Evolutionary conservation across 345 rosid species (phyloP).

Genomic region (Salix arbutifolia): DNA sequence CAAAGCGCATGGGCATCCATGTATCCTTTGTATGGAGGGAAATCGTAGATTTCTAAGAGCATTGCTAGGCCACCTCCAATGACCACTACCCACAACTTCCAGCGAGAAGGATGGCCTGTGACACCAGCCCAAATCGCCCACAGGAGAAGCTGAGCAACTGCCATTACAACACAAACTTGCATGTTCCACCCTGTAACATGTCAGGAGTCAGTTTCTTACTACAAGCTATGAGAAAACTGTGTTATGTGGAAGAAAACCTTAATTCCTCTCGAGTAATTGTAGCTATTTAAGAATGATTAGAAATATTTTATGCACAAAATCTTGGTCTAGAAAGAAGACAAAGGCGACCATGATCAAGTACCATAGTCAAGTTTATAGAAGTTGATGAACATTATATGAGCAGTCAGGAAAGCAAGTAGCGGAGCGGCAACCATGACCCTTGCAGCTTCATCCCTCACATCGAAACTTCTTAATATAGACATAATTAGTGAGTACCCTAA

Average conservation of each 20-base stretch:
- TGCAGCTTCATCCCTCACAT: slow-evolving; percentile 66
- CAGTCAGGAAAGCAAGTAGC: slow-evolving; percentile 65
- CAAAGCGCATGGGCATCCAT: slow-evolving; percentile 77
- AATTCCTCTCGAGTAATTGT: not conserved
- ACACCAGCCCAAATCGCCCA: slow-evolving; percentile 88
- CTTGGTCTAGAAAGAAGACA: not conserved
- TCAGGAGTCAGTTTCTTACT: not conserved
- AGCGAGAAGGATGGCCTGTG: slow-evolving; percentile 63
- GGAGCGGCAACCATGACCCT: slow-evolving; percentile 89
- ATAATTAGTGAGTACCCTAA: slow-evolving; percentile 64
- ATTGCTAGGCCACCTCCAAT: slow-evolving; percentile 45
- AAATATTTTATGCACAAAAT: not conserved
- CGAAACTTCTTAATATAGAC: slow-evolving; percentile 60
- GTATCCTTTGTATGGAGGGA: slow-evolving; percentile 66
- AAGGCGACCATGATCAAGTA: slow-evolving; percentile 16
- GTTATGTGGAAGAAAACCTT: not conserved
- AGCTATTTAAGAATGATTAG: not conserved
- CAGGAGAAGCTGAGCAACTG: slow-evolving; percentile 56
- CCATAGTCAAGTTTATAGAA: slow-evolving; percentile 74
- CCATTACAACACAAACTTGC: slow-evolving; percentile 67
- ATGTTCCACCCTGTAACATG: slow-evolving; percentile 39
- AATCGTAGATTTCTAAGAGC: slow-evolving; percentile 62
- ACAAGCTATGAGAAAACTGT: too few relatives aligned
- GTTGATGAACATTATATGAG: slow-evolving; percentile 78
- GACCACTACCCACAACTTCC: slow-evolving; percentile 72